Evolutionary conservation across 805 yeast genomes (phyloP), one percentile per base, ranked within the genome.

Genomic region (Yarrowia osloensis): DNA sequence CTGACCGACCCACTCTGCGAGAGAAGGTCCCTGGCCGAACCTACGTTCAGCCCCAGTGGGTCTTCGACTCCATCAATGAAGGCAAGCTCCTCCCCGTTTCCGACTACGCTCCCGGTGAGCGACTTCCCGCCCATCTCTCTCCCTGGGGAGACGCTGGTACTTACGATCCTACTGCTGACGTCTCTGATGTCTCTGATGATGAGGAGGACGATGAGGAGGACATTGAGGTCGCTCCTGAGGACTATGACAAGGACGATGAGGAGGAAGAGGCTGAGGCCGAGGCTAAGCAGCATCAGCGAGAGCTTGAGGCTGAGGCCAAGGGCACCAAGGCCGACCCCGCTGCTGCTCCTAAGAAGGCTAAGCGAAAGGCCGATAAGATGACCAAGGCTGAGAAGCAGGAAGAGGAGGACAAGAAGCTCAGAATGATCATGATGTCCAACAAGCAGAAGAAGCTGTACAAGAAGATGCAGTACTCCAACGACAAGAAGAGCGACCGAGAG

Each of bases 101-200:
- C 67, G 83, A 82, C 67, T 95, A 95, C 75, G 89, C 96, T 50
- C 97, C 97, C 5, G 99, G 99, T 67, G 98, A 94, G 79, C 81
- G 91, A 4, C 82, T 95, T 70, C 99, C 99, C 52, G 98, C 99
- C 40, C 99, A 95, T 78, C 82, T 95, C 74, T 90, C 97, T 65
- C 99, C 99, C 81, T 95, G 99, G 98, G 98, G 98, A 72, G 99
- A 95, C 80, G 85, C 93, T 57, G 91, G 89, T 73, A 88, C 88
- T 66, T 95, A 95, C 79, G 86, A 94, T 78, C 98, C 99, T 73
- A 86, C 83, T 67, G 88, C 85, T 35, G 83, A 76, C 17, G 83
- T 74, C 2, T 85, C 77, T 17, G 85, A 77, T 31, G 86, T 74
- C 22, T 86, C 74, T 21, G 87, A 78, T 17, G 89, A 74, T 2